Conservation (phyloP, 2,329 filamentous ascomycete species). For the Pochonia chlamydosporia region DNA sequence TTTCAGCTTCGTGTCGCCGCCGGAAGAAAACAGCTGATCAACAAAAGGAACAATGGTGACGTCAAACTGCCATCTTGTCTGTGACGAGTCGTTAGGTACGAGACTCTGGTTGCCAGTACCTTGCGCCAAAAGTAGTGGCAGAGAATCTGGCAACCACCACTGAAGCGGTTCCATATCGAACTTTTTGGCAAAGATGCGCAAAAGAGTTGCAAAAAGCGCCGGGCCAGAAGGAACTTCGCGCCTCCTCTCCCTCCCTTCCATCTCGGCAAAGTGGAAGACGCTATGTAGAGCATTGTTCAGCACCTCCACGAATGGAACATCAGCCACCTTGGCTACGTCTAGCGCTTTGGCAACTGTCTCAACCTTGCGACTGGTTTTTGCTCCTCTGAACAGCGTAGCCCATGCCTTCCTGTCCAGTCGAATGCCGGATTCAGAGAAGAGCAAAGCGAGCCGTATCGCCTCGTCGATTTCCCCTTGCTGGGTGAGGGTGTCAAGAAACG, state of each 20-base stretch:
- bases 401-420: slow-evolving; percentile 62
- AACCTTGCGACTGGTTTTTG: slow-evolving; percentile 52
- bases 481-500: slow-evolving; percentile 67
- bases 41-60: slow-evolving; percentile 27
- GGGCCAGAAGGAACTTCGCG: slow-evolving; percentile 24
- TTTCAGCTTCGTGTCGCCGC: slow-evolving; percentile 17
- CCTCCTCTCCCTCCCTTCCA: slow-evolving; percentile 29
- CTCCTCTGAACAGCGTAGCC: slow-evolving; percentile 64
- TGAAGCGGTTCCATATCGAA: slow-evolving; percentile 42
- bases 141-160: slow-evolving; percentile 28
- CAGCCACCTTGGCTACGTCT: slow-evolving; percentile 41
- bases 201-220: slow-evolving; percentile 40
- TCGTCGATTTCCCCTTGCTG: slow-evolving; percentile 36
- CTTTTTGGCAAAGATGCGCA: slow-evolving; percentile 41
- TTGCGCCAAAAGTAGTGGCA: slow-evolving; percentile 24
- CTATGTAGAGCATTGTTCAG: slow-evolving; percentile 40
- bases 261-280: slow-evolving; percentile 38
- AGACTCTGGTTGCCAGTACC: slow-evolving; percentile 17
- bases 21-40: slow-evolving; percentile 23
- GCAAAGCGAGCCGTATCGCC: slow-evolving; percentile 26
- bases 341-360: slow-evolving; percentile 38
- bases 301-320: slow-evolving; percentile 30
- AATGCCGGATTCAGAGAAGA: slow-evolving; percentile 38
- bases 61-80: slow-evolving; percentile 23
- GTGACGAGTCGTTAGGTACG: slow-evolving; percentile 16